A percentile compares a stretch with the other conserved stretches of the same genome.
Conservation (phyloP, 257 asterid genomes). For the Ophiorrhiza pumila region DNA sequence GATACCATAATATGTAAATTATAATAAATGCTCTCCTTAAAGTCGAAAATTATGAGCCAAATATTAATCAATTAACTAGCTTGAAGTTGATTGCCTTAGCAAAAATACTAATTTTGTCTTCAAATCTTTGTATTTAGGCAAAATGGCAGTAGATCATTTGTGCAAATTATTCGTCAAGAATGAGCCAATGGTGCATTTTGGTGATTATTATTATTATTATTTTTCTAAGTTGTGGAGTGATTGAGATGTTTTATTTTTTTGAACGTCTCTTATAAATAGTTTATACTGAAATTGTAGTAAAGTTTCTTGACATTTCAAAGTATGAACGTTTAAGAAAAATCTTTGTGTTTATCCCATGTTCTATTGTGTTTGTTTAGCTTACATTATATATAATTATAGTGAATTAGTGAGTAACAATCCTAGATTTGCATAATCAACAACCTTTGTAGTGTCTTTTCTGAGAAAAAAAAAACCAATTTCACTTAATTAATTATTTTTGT, state of each 20-base stretch:
- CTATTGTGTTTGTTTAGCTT: not conserved
- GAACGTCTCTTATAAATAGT: not conserved
- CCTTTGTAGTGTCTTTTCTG: not conserved
- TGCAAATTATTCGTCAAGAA: not conserved
- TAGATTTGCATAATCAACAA: not conserved
- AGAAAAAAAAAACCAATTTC: not conserved
- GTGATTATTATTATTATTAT: not conserved
- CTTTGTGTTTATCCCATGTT: not conserved
- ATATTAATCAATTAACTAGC: conserved; percentile 15
- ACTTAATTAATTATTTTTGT: not conserved
- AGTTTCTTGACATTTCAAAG: not conserved
- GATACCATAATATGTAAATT: no score
- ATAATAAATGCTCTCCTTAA: not conserved
- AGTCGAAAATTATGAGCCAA: no score
- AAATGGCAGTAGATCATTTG: not conserved
- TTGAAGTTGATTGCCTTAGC: no score
- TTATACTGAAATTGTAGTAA: not conserved
- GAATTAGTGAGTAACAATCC: not conserved
- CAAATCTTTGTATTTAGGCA: conserved; percentile 4
- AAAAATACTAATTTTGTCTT: conserved; percentile 7
- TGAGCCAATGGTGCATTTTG: not conserved
- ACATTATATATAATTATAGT: no score
- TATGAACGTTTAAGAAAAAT: not conserved
- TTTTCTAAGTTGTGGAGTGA: no score
- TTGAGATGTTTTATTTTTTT: not conserved